These are phyloP conservation scores for Phyllosticta citrichinensis DNA, from an alignment of 2,329 filamentous ascomycete species.

Conservation along the genomic window DNA sequence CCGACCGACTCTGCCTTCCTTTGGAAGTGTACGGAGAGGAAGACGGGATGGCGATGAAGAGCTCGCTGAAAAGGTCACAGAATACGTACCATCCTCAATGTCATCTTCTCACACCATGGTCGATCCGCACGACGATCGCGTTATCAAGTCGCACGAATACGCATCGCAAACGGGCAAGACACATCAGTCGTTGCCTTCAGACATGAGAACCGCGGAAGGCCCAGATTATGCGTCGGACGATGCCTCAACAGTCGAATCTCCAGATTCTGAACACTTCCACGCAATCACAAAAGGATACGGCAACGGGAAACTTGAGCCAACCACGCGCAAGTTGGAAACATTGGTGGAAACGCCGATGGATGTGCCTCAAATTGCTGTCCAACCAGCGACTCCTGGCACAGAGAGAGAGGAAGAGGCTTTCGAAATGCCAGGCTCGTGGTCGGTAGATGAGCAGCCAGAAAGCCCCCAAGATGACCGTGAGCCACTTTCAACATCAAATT, in stretches of 20 bases:
- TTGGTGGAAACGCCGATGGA: neutral
- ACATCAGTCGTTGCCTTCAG: slow-evolving; percentile 57
- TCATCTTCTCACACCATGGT: slow-evolving; percentile 25
- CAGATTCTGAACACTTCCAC: neutral
- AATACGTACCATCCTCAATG: slow-evolving; percentile 31
- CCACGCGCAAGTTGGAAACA: neutral
- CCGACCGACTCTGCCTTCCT: slow-evolving; percentile 62
- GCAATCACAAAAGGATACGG: neutral
- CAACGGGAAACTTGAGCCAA: neutral
- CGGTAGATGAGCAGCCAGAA: slow-evolving; percentile 13
- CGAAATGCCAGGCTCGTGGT: slow-evolving; percentile 21
- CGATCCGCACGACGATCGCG: slow-evolving; percentile 29
- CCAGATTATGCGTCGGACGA: slow-evolving; percentile 49
- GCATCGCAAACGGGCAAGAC: slow-evolving; percentile 22
- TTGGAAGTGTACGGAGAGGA: slow-evolving; percentile 62
- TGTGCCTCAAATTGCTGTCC: slow-evolving; percentile 25
- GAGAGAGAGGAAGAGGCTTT: slow-evolving; percentile 17
- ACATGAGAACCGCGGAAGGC: slow-evolving; percentile 55
- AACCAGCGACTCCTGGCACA: slow-evolving; percentile 26
- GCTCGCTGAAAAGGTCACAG: slow-evolving; percentile 43
- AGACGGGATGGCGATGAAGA: slow-evolving; percentile 34
- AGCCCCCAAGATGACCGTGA: slow-evolving; percentile 16
- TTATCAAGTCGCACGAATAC: neutral
- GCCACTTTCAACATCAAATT: neutral
- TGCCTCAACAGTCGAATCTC: neutral